phyloP scores from a whole-genome alignment of 2,329 filamentous ascomycete genomes.

The Arthrobotrys musiformis region DNA sequence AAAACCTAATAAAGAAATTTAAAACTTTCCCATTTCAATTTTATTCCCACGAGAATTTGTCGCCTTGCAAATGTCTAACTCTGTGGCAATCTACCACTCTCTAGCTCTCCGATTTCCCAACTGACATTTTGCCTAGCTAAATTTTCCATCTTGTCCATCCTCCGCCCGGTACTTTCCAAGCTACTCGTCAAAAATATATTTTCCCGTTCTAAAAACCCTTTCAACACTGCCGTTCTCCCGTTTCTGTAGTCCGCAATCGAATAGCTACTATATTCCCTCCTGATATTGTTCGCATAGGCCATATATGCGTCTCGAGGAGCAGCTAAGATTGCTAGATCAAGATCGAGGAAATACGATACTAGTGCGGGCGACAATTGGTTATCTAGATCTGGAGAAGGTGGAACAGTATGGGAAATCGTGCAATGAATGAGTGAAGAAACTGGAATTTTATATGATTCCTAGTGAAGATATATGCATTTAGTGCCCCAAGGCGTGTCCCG shows the following conservation, averaged over 20 bases:
- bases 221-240: conserved; percentile 20
- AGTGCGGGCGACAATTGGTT: neutral
- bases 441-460: conserved; percentile 34
- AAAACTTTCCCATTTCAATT: neutral
- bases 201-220: conserved; percentile 24
- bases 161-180: neutral
- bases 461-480: neutral
- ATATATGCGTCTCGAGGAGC: conserved; percentile 16
- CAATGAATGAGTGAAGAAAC: conserved; percentile 35
- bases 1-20: neutral
- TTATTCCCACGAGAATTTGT: no score
- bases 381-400: neutral
- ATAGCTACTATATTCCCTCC: conserved; percentile 38
- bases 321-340: conserved; percentile 47
- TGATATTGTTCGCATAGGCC: conserved; percentile 35
- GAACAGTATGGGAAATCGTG: conserved; percentile 40
- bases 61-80: neutral
- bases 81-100: conserved; percentile 33
- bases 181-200: conserved; percentile 25
- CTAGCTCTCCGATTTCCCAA: conserved; percentile 41
- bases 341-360: conserved; percentile 43
- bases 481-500: neutral
- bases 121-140: conserved; percentile 30
- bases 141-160: conserved; percentile 27
- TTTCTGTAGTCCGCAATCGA: conserved; percentile 30